Evolutionary conservation across 345 rosid species (phyloP), one percentile per base, ranked within the genome.

Genomic region (Moringa oleifera): DNA sequence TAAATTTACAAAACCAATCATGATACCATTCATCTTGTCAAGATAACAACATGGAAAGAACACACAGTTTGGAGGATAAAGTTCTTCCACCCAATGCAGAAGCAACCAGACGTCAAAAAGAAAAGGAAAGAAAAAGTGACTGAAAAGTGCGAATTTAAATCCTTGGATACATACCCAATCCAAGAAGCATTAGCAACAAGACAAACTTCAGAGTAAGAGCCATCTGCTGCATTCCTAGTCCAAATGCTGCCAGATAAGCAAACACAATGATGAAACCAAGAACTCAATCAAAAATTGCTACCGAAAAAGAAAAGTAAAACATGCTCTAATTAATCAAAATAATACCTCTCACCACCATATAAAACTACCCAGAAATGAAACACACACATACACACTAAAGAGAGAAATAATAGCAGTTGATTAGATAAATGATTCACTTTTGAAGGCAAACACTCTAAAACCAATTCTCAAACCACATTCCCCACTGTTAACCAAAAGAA

Each of bases 141-240:
- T n/a, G 33, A 28, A 8, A 28, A 2, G 33, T 28, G 33, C 5
- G 1, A 18, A 13, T 16, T 23, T 18, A 22, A 70, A 28, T 28
- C 50, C 53, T 49, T 41, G 23, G n/a, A 58, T 24, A 63, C 75
- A 61, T 69, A 88, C 96, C 86, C 62, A 75, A 71, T 62, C 68
- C 73, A 58, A 83, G 64, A 72, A 91, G 81, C 49, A 75, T 9
- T 23, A 86, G 59, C 41, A 75, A 54, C 55, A 71, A 18, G 21
- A 68, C 50, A 24, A 79, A 66, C 80, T 74, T 81, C 53, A 79
- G 78, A 62, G 73, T 20, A 71, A 73, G 71, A 80, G 72, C 80
- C 91, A 85, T 87, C 41, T 23, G 54, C 66, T 53, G 64, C 59
- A 18, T 20, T 68, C 60, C 81, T 63, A 69, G 73, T 66, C 74